A percentile compares a stretch with the other conserved stretches of the same genome.
phyloP scores from a whole-genome alignment of 208 protist genomes.

The Leishmania tarentolae region DNA sequence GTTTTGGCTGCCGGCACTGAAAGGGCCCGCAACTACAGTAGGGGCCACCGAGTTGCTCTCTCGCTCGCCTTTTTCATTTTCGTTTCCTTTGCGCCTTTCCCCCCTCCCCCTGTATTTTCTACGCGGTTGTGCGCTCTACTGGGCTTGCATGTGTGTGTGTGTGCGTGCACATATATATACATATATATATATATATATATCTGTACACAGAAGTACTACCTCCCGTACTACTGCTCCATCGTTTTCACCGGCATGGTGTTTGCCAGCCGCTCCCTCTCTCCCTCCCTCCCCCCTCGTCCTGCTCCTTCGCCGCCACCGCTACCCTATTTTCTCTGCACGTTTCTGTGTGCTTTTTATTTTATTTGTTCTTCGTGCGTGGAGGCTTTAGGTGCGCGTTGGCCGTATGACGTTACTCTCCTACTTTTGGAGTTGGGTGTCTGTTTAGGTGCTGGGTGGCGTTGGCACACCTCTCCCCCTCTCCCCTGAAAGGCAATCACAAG shows the following conservation, averaged over 20 bases:
- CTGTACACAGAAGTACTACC: background rate
- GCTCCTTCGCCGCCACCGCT: no score
- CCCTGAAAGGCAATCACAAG: no score
- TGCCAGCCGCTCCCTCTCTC: background rate
- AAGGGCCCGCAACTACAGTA: background rate
- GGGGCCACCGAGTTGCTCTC: background rate
- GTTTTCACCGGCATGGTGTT: background rate
- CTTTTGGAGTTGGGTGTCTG: background rate
- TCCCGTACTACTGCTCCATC: background rate
- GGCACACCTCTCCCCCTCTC: no score
- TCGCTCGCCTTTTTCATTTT: background rate
- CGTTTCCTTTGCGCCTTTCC: background rate
- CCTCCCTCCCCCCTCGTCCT: no score
- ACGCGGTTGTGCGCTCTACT: background rate
- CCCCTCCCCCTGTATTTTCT: slow-evolving; percentile 4
- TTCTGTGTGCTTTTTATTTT: no score
- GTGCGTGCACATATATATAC: background rate
- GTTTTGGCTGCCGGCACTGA: background rate
- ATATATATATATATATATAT: background rate
- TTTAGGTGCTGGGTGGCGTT: background rate
- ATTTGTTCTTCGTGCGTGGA: background rate
- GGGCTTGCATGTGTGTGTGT: background rate
- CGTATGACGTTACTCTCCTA: background rate
- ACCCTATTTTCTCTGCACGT: no score
- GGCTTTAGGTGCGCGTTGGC: no score